phyloP scores from a whole-genome alignment of 164 flowering plant genomes.

The Echeveria elegans region DNA sequence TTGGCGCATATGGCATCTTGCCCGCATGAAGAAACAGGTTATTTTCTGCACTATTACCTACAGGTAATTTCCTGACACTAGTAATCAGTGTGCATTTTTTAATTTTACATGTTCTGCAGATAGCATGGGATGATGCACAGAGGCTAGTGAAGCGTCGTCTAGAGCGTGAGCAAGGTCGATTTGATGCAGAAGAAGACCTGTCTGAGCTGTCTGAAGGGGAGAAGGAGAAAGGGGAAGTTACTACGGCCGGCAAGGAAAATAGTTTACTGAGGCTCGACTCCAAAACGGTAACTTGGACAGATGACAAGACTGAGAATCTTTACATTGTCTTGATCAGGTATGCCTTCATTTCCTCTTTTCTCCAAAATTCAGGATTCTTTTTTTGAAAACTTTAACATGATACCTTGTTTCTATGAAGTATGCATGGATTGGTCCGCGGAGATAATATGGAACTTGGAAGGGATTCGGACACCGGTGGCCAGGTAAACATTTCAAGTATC shows the following conservation, averaged over 20 bases:
- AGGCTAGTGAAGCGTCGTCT: conserved; percentile 42
- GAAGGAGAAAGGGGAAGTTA: conserved; percentile 49
- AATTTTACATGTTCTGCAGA: conserved; percentile 22
- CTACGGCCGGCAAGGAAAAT: conserved; percentile 18
- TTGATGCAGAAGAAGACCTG: conserved; percentile 61
- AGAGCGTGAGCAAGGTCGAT: conserved; percentile 62
- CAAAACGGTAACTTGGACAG: conserved; percentile 44
- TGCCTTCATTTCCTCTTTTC: neutral
- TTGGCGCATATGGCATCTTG: conserved; percentile 69
- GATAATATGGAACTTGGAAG: conserved; percentile 91
- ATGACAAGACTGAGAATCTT: conserved; percentile 37
- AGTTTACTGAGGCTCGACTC: conserved; percentile 40
- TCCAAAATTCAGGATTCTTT: neutral
- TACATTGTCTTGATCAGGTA: conserved; percentile 79
- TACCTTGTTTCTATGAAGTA: conserved; percentile 22
- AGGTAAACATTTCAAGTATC: conserved; percentile 25
- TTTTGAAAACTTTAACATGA: neutral
- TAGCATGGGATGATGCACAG: conserved; percentile 58
- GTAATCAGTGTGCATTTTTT: neutral
- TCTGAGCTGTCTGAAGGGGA: conserved; percentile 80
- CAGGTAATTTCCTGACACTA: neutral
- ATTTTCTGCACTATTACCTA: conserved; percentile 9
- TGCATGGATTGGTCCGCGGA: conserved; percentile 86
- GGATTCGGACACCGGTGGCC: conserved; percentile 92
- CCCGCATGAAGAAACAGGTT: conserved; percentile 56